Base-by-base conservation (phyloP, 768 basidiomycete genomes). In the Boletus tomentosulus region DNA sequence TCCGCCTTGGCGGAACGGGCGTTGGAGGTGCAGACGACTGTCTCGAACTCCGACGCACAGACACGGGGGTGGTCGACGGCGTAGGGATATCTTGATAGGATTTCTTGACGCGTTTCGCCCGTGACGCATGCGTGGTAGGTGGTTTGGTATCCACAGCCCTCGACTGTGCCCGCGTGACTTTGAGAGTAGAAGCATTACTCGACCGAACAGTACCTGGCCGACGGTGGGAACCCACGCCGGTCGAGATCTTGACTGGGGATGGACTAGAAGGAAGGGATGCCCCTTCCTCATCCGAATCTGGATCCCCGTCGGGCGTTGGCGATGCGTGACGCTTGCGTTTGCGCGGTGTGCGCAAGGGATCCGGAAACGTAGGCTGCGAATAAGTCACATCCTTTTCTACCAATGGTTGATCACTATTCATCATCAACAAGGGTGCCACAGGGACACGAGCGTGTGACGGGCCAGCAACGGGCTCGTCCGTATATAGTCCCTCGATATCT, bases 401-500 rank as follows among this genome's bases (percentile, higher is more conserved):
- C 3, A 51, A 34, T 7, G 56, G 53, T 1, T 60, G 67, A 28
- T 60, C 60, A 35, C 58, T 60, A 19, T 50, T 57, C 59, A 61
- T 59, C 49, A 49, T 24, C 38, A 67, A 51, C 60, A 71, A 50
- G n/a, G 65, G 63, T 28, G 67, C 60, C n/a, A 31, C 44, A 0
- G 61, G 49, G 3, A 58, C 57, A 38, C 51, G 53, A 12, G 50
- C 50, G 8, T 53, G 61, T 2, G 69, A 69, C 6, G 61, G 67
- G 16, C 69, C 66, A 9, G 69, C 41, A 56, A 65, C 42, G 2
- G 67, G 67, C 16, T 70, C 67, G 16, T 69, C 71, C 0, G 68
- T 62, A 48, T 73, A 74, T 45, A 74, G 59, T 28, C 69, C 61
- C 13, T 73, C 67, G n/a, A 69, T 67, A 15, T 67, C 68, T 61